These are phyloP conservation scores for Cephalotrichum gorgonifer DNA, from an alignment of 2,329 filamentous ascomycete species.

Conservation along the genomic window DNA sequence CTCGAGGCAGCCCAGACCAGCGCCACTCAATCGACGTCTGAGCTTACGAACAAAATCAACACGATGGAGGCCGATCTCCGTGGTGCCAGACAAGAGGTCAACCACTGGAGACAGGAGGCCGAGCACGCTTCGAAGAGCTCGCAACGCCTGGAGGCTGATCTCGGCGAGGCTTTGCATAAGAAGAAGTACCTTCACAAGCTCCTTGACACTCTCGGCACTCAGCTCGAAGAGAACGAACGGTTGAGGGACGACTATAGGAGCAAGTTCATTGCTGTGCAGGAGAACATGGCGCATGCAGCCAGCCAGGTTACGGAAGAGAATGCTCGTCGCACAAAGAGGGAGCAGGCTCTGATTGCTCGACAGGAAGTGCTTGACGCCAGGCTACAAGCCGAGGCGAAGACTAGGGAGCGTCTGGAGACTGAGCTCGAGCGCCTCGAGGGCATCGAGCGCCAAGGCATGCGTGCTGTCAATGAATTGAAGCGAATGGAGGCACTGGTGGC, in stretches of 20 bases:
- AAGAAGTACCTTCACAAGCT: slow-evolving; percentile 67
- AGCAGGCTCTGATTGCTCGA: slow-evolving; percentile 67
- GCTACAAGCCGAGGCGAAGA: slow-evolving; percentile 64
- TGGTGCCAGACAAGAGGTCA: slow-evolving; percentile 43
- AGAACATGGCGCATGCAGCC: slow-evolving; percentile 73
- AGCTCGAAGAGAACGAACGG: slow-evolving; percentile 77
- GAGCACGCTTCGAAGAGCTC: slow-evolving; percentile 45
- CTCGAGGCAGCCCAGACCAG: slow-evolving; percentile 58
- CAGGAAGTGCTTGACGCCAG: slow-evolving; percentile 71
- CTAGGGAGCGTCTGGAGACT: slow-evolving; percentile 54
- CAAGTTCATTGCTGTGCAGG: slow-evolving; percentile 77
- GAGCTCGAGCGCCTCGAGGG: slow-evolving; percentile 56
- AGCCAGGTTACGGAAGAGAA: slow-evolving; percentile 77
- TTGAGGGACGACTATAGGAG: slow-evolving; percentile 73
- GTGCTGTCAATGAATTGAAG: slow-evolving; percentile 52
- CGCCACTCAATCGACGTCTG: slow-evolving; percentile 40
- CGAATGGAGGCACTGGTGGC: slow-evolving; percentile 43
- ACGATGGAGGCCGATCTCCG: slow-evolving; percentile 43
- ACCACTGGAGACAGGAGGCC: slow-evolving; percentile 52
- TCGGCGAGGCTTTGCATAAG: slow-evolving; percentile 37
- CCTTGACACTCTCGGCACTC: slow-evolving; percentile 62
- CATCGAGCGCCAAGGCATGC: slow-evolving; percentile 55
- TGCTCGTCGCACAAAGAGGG: slow-evolving; percentile 64
- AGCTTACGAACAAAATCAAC: slow-evolving; percentile 45
- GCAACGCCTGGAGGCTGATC: slow-evolving; percentile 36